Base-by-base conservation (phyloP, 169 alveolate species). In the Eimeria necatrix region DNA sequence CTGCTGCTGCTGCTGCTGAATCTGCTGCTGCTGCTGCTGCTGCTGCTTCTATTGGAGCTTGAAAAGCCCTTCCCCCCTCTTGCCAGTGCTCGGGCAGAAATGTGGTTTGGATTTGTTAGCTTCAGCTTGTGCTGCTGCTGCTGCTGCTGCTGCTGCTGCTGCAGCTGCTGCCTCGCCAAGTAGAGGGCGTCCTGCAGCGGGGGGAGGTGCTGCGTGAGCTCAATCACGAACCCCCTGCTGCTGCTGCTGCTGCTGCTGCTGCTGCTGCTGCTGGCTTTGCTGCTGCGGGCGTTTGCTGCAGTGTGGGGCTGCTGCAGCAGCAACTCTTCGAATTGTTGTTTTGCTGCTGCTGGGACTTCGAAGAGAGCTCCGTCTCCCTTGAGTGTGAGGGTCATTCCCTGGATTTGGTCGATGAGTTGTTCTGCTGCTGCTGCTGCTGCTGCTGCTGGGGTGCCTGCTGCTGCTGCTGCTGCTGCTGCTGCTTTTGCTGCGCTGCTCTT, bases 291-390 rank as follows among this genome's bases (percentile, higher is more conserved):
- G n/a, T n/a, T n/a, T n/a, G n/a, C n/a, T n/a, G n/a, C n/a, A n/a
- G 20, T 20, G 76, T 9, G 8, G 76, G 24, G 76, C 76, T 14
- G 84, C 52, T 32, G n/a, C 22, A 86, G 60, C 14, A 90, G 49
- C 49, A 26, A n/a, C 32, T 56, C 83, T 3, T 24, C 48, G 60
- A 22, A 90, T 22, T 48, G 26, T 2, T 32, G 51, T 26, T 52
- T 24, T 16, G 22, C 80, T 1, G 14, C 89, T 2, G 24, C 90
- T 6, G 80, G 83, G 46, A 90, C 49, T 8, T 90, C 94, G 53
- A 90, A 90, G 83, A 90, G 90, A 56, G 90, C 88, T 4, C 94
- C 94, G 14, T 24, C 24, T 4, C 87, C 94, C 49, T 90, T 71
- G 14, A 14, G 83, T 12, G 76, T 61, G 3, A 90, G 68, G 4